These are phyloP conservation scores for Rosa persica DNA, from an alignment of 306 rosid genomes.

Conservation along the genomic window DNA sequence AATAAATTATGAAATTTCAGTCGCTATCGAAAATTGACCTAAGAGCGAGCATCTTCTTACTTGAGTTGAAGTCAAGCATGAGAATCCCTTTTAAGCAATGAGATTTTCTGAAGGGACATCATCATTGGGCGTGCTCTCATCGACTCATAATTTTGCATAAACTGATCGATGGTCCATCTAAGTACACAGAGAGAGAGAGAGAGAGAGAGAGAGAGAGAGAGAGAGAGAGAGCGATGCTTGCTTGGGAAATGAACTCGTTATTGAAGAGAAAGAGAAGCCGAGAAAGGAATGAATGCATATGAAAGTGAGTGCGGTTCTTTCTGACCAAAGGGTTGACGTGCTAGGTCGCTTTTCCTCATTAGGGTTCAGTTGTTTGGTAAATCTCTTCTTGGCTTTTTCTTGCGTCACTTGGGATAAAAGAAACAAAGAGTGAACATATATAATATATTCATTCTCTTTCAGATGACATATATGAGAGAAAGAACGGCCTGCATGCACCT, in stretches of 20 bases:
- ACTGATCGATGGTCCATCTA: slow-evolving; percentile 12
- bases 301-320: slow-evolving; percentile 25
- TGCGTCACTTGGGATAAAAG: slow-evolving; percentile 24
- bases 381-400: slow-evolving; percentile 1
- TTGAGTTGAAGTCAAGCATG: slow-evolving; percentile 55
- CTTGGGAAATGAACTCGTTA: slow-evolving; percentile 10
- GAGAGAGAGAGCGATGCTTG: slow-evolving; percentile 26
- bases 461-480: slow-evolving; percentile 13
- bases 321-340: slow-evolving; percentile 30
- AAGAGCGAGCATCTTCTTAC: slow-evolving; percentile 17
- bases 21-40: slow-evolving; percentile 26
- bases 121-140: slow-evolving; percentile 74
- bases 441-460: not conserved
- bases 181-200: slow-evolving; percentile 24
- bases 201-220: slow-evolving; percentile 24
- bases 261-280: not conserved
- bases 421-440: not conserved
- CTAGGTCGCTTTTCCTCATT: slow-evolving; percentile 1
- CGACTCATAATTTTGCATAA: slow-evolving; percentile 31
- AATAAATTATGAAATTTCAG: slow-evolving; percentile 2
- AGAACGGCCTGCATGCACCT: not conserved
- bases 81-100: slow-evolving; percentile 55
- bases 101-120: slow-evolving; percentile 41
- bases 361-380: not conserved
- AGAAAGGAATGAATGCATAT: not conserved